Base-by-base conservation (phyloP, 2,329 filamentous ascomycete genomes). In the Madurella mycetomatis region DNA sequence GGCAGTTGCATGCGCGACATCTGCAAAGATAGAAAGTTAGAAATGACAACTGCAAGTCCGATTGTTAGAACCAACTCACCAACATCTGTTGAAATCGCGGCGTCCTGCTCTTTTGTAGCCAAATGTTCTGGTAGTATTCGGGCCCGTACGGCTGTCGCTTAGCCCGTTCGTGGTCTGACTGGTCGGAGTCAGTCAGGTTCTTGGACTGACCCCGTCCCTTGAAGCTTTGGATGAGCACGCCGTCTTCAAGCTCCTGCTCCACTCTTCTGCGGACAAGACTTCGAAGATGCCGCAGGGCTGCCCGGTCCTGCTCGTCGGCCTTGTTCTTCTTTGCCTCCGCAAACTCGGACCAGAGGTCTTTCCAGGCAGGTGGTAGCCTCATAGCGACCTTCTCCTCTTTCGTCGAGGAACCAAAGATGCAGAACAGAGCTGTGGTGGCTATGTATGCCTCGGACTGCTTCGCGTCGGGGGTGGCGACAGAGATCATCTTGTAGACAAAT, bases 401-500 rank as follows among this genome's bases (percentile, higher is more conserved):
- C 0, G 82, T 72, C 15, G 85, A 88, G n/a, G 82, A 80, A 1
- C 84, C 83, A 60, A 91, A 96, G 0, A 95, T 77, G 41, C 88
- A 79, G 67, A 95, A 96, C 1, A 99, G 73, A 1, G 88, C 90
- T 12, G 83, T 78, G 0, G 91, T 95, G 5, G 91, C 88, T 41
- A 94, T 80, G 62, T 86, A 97, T 1, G 86, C 86, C 69, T 97
- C 92, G 5, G 94, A 95, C 67, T 99, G 92, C 60, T 85, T 84
- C 12, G 77, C 62, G 50, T 90, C 87, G 0, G 90, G 83, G 0
- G 90, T 87, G 11, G 90, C 87, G 42, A 95, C 71, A 0, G 79
- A 78, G 4, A 73, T 77, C 87, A 96, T 96, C 41, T 85, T 87
- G 61, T 94, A 84, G 11, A 75, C 81, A 19, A 86, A 83, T 34